phyloP scores from a whole-genome alignment of 2,329 filamentous ascomycete species.

The Zymoseptoria tritici region DNA sequence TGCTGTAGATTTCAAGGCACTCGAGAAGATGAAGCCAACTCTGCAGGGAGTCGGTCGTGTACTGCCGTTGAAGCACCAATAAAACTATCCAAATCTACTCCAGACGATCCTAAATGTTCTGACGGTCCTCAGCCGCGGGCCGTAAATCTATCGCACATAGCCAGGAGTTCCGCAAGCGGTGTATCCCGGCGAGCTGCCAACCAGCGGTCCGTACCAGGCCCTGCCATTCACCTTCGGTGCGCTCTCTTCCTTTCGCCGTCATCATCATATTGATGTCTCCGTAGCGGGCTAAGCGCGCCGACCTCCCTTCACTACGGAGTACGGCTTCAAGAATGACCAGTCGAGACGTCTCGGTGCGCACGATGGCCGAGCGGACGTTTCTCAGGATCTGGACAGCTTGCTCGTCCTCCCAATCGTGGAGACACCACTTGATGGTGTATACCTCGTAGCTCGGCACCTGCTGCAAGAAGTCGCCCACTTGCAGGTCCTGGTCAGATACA shows the following conservation, averaged over 20 bases:
- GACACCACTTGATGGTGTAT: background rate
- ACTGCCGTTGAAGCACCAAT: no score
- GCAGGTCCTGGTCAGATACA: background rate
- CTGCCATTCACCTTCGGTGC: background rate
- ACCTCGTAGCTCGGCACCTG: background rate
- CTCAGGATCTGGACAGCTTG: constrained; percentile 13
- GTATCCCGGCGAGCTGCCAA: no score
- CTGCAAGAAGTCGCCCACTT: background rate
- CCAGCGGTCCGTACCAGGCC: background rate
- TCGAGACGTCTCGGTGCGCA: background rate
- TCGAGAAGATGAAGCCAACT: no score
- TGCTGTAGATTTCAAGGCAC: no score
- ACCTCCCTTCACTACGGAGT: background rate
- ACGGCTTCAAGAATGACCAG: background rate
- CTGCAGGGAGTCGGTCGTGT: no score
- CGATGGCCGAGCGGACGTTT: background rate
- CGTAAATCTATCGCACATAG: no score
- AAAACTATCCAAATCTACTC: no score
- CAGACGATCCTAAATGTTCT: no score
- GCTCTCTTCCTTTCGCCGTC: background rate
- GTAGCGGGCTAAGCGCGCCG: background rate
- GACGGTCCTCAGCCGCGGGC: no score
- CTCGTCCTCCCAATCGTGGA: constrained; percentile 18
- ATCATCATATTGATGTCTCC: background rate
- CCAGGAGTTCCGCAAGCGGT: no score